phyloP scores from a whole-genome alignment of 371 early-diverging fungal species.

The Syncephalastrum monosporum region DNA sequence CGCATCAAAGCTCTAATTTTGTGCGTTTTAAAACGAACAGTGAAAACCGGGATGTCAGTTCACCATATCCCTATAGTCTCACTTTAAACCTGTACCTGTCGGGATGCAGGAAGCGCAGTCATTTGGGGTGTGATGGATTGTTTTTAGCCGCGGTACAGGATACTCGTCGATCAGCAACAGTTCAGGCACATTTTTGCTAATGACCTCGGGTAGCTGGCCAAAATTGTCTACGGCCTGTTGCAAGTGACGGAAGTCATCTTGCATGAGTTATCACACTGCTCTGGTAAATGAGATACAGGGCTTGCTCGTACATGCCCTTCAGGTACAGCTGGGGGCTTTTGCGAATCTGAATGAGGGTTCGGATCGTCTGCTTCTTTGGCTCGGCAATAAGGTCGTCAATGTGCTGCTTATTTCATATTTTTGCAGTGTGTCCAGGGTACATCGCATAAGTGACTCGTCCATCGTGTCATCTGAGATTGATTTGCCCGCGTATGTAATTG shows the following conservation, averaged over 20 bases:
- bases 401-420: conserved; percentile 21
- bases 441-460: conserved; percentile 15
- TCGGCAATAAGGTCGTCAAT: conserved; percentile 15
- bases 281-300: conserved; percentile 22
- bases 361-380: conserved; percentile 15
- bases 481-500: neutral
- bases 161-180: conserved; percentile 71
- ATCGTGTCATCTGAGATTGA: conserved; percentile 1
- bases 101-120: conserved; percentile 11
- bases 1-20: conserved; percentile 17
- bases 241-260: conserved; percentile 51
- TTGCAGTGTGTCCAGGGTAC: conserved; percentile 10
- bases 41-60: no score
- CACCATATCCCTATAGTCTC: neutral
- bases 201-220: conserved; percentile 60
- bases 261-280: conserved; percentile 63
- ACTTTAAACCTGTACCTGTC: conserved; percentile 15
- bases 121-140: conserved; percentile 9
- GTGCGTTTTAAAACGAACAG: no score
- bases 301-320: conserved; percentile 16
- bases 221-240: conserved; percentile 67
- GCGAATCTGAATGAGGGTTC: conserved; percentile 13
- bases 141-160: conserved; percentile 48
- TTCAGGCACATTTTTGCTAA: conserved; percentile 77
- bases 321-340: conserved; percentile 15